These are phyloP conservation scores for Cicer bijugum DNA, from an alignment of 306 rosid genomes.

Conservation along the genomic window DNA sequence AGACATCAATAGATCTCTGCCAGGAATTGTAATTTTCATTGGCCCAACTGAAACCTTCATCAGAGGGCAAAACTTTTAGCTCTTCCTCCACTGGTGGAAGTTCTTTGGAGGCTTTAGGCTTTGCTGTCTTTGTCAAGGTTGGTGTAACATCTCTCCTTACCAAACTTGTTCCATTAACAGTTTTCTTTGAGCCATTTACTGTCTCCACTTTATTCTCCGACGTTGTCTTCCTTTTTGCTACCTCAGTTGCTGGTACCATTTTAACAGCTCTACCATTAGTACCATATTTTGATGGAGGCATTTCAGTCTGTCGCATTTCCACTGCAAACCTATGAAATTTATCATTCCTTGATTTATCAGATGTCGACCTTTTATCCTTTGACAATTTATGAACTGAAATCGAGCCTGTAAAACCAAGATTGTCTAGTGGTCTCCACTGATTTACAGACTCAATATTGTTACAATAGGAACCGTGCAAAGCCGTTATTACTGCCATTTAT, in stretches of 20 bases:
- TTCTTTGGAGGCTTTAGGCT: constrained; percentile 48
- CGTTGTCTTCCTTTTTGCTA: constrained; percentile 53
- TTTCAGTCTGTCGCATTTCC: constrained; percentile 63
- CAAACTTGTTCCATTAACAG: constrained; percentile 62
- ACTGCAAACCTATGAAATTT: constrained; percentile 50
- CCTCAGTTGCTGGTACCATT: constrained; percentile 83
- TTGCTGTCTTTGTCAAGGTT: constrained; percentile 51
- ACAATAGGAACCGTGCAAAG: constrained; percentile 65
- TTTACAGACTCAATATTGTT: constrained; percentile 51
- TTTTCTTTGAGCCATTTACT: constrained; percentile 63
- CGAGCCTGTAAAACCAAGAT: constrained; percentile 65
- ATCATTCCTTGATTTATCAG: constrained; percentile 32
- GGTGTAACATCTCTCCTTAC: constrained; percentile 53
- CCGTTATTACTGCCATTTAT: constrained; percentile 67
- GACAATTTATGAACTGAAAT: constrained; percentile 55
- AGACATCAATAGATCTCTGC: constrained; percentile 89
- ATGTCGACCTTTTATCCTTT: constrained; percentile 45
- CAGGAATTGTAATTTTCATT: constrained; percentile 81
- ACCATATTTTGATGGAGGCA: constrained; percentile 55
- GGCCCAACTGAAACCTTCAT: constrained; percentile 94
- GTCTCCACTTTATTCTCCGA: constrained; percentile 53
- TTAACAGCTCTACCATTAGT: constrained; percentile 75
- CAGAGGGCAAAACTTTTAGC: constrained; percentile 83
- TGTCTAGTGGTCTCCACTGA: constrained; percentile 51
- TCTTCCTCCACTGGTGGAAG: constrained; percentile 82